Evolutionary conservation across 2,329 filamentous ascomycete species (phyloP).

Genomic region (Lasiodiplodia sp.): DNA sequence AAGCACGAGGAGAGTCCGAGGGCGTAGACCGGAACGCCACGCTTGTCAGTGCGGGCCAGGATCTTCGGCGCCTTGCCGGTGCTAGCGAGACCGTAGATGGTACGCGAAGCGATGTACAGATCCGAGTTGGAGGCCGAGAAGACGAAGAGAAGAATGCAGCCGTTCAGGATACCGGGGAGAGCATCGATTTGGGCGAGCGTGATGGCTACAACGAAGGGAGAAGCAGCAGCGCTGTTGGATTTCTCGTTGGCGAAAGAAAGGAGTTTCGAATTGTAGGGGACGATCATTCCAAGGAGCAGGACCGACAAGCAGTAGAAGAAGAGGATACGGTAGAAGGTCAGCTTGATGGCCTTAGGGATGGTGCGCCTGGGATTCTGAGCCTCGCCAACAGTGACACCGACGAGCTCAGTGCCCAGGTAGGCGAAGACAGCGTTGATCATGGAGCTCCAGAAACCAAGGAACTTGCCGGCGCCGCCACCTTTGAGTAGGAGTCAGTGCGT

Average conservation of each 20-base stretch:
- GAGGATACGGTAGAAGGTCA: conserved; percentile 83
- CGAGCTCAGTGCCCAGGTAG: conserved; percentile 76
- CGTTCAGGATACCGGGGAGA: conserved; percentile 75
- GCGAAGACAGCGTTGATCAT: conserved; percentile 81
- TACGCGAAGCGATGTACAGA: conserved; percentile 76
- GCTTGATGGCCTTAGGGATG: conserved; percentile 78
- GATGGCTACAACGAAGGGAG: conserved; percentile 80
- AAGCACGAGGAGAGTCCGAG: conserved; percentile 68
- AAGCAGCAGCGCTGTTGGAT: conserved; percentile 65
- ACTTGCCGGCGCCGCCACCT: conserved; percentile 46
- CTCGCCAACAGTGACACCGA: conserved; percentile 80
- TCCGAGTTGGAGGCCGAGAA: conserved; percentile 81
- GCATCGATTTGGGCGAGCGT: conserved; percentile 66
- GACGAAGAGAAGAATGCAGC: conserved; percentile 76
- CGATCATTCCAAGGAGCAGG: conserved; percentile 77
- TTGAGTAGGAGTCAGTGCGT: conserved; percentile 9
- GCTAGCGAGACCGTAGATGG: conserved; percentile 74
- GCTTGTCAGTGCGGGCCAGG: conserved; percentile 73
- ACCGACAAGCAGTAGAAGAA: conserved; percentile 81
- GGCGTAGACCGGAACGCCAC: conserved; percentile 74
- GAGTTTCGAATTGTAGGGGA: conserved; percentile 71
- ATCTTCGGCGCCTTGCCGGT: conserved; percentile 76
- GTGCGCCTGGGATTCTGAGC: conserved; percentile 80
- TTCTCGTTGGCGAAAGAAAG: conserved; percentile 66
- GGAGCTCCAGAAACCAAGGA: conserved; percentile 67